phyloP scores from a whole-genome alignment of 148 eudicot species.

The Chenopodium album region DNA sequence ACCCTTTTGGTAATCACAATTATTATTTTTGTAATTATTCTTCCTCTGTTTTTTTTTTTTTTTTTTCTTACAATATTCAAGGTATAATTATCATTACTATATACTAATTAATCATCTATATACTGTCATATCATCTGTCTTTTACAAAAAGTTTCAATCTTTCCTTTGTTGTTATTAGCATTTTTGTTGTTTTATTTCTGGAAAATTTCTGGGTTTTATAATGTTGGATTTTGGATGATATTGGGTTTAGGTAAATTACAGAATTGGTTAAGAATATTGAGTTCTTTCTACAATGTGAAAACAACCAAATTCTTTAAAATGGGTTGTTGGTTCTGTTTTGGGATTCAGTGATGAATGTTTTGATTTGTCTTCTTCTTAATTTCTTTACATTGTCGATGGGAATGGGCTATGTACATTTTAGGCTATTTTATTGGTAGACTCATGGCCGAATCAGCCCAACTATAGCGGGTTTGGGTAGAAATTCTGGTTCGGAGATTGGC shows the following conservation, averaged over 20 bases:
- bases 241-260: background rate
- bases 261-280: background rate
- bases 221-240: background rate
- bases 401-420: background rate
- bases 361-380: background rate
- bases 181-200: background rate
- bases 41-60: background rate
- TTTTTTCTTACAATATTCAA: background rate
- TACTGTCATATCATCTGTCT: background rate
- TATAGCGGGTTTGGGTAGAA: too few species aligned
- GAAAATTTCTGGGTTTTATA: background rate
- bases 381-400: too few species aligned
- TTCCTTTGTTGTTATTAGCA: background rate
- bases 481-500: too few species aligned
- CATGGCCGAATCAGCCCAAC: background rate
- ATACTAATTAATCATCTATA: conserved; percentile 10
- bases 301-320: background rate
- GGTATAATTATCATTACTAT: background rate
- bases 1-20: background rate
- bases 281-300: conserved; percentile 9
- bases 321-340: background rate
- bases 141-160: background rate
- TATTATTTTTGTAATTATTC: too few species aligned
- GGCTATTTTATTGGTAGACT: too few species aligned
- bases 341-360: too few species aligned